Base-by-base conservation (phyloP, 306 rosid genomes). In the Abrus pulchellus region DNA sequence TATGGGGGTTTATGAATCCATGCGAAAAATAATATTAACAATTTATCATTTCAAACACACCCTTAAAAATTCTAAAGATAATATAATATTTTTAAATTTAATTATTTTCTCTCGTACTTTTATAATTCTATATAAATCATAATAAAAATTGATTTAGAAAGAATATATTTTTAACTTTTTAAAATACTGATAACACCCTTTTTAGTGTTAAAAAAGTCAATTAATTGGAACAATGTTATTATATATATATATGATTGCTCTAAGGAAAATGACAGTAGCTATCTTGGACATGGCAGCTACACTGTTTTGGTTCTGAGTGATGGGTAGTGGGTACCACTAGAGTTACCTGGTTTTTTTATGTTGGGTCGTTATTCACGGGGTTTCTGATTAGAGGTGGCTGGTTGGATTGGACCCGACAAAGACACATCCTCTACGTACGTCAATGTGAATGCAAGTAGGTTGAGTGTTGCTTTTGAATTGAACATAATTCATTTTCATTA, bases 351-450 rank as follows among this genome's bases (percentile, higher is more conserved):
- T 54, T 65, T 50, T 7, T 52, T 36, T 36, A 4, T 36, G 2
- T 50, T 3, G 82, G 61, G 41, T 54, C 62, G 45, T 27, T 20
- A 60, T 60, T 82, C 85, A 68, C 68, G 59, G 85, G 65, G 6
- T 65, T 36, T 11, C 55, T 28, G 32, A 56, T 55, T 20, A 33
- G 34, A 48, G 10, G 9, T 60, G 70, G 55, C 54, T 38, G 78
- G 41, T 80, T 74, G 20, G 48, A 28, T 59, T 48, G 64, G 54
- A 47, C 54, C 13, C 43, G 59, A 57, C 50, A 27, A 30, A 12
- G 82, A 53, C 68, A 41, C 9, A 12, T 77, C 65, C 64, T 36
- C 48, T 12, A 14, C n/a, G 9, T 28, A 75, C 59, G 14, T 59
- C 8, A 74, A 20, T 55, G 77, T 7, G 2, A 59, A 29, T 60